Evolutionary conservation across 345 rosid genomes (phyloP), one percentile per base, ranked within the genome.

Genomic region (Boechera retrofracta): DNA sequence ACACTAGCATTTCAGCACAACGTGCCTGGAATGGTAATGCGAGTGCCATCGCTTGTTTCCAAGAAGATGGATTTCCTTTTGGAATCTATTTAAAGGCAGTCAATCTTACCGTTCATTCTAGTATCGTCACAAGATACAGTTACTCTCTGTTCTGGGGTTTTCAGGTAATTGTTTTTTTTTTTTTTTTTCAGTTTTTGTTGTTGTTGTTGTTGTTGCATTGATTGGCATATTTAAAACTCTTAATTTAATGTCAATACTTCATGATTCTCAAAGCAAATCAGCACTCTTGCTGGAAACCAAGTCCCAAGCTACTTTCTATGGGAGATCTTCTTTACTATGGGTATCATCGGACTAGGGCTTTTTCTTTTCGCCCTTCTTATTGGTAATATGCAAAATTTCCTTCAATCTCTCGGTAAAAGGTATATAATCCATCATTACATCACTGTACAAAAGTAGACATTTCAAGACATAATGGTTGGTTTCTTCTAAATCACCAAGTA

Each of bases 381-480:
- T 69, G 98, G 98, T 64, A 94, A 94, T 79, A 91, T 91, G 87
- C 98, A 94, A 80, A 91, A 89, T 77, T 89, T 94, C 79, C 97
- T 94, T 74, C 97, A 87, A 77, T 85, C 96, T 77, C 88, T 90
- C 42, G 92, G 86, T 36, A 80, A 82, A 72, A 91, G 97, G 98
- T 94, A 81, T 3, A 73, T n/a, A 28, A 21, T 21, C 10, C 10
- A 2, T 39, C 42, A 9, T 39, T 9, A 39, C 29, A 60, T 51
- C 31, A 61, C n/a, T 75, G 26, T 67, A 36, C 28, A 67, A 28
- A 49, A 48, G 4, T 15, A 59, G 29, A 16, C 15, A 18, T 49
- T 47, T 28, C 32, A 38, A 60, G 56, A 41, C 53, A 75, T 48
- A 33, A 29, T 68, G 69, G 39, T 5, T 68, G 29, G 62, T 68